Conservation (phyloP, 805 yeast species). For the Kazachstania martiniae region DNA sequence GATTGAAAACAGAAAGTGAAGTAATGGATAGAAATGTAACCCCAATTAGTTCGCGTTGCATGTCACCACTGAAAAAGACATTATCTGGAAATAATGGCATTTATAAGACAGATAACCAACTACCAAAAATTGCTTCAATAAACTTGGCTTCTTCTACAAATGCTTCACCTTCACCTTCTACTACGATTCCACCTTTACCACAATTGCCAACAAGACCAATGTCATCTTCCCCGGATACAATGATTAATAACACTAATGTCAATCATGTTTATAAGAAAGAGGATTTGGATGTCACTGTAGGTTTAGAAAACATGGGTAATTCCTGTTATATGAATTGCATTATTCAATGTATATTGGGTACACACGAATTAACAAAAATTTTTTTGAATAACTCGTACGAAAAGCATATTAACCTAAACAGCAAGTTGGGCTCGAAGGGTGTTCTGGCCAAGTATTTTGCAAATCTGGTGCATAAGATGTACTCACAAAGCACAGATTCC, state of each 20-base stretch:
- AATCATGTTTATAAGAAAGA: not conserved
- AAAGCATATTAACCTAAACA: constrained; percentile 58
- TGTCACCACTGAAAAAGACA: constrained; percentile 1
- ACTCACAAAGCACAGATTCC: constrained; percentile 28
- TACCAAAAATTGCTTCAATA: too few species aligned
- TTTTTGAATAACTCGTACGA: constrained; percentile 57
- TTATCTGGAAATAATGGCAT: too few species aligned
- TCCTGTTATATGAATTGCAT: constrained; percentile 90
- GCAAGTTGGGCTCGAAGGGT: constrained; percentile 74
- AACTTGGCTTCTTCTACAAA: not conserved
- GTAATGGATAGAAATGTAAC: constrained; percentile 2
- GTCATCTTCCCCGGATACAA: too few species aligned
- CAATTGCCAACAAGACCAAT: constrained; percentile 8
- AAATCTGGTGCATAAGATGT: constrained; percentile 47
- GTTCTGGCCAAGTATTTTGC: constrained; percentile 63
- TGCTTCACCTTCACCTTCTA: not conserved
- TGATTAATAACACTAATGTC: not conserved
- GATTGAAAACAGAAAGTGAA: constrained; percentile 4
- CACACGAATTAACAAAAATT: constrained; percentile 52
- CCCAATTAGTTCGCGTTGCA: constrained; percentile 8
- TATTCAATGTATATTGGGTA: constrained; percentile 72
- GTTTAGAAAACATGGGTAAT: constrained; percentile 78
- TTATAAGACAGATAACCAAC: too few species aligned
- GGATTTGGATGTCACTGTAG: constrained; percentile 43
- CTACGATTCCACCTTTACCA: constrained; percentile 14